These are phyloP conservation scores for Trichophyton benhamiae DNA, from an alignment of 2,329 filamentous ascomycete genomes.

Conservation along the genomic window DNA sequence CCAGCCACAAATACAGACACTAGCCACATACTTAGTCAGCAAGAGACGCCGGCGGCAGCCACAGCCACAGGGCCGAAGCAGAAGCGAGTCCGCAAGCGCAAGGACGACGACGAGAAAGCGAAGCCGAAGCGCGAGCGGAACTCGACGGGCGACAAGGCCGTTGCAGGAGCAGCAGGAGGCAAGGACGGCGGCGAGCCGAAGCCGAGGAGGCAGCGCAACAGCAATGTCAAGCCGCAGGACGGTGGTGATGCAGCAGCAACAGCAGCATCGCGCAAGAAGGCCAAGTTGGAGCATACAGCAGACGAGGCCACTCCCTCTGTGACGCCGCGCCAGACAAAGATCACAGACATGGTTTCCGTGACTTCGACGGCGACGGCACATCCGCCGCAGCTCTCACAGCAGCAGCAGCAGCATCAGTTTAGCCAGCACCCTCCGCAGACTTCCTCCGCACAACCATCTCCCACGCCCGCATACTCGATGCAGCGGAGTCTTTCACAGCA, in stretches of 20 bases:
- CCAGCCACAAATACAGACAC: constrained; percentile 11
- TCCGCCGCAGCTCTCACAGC: background rate
- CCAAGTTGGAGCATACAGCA: constrained; percentile 28
- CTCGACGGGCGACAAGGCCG: background rate
- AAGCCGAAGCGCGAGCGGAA: constrained; percentile 9
- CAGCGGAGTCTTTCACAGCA: constrained; percentile 9
- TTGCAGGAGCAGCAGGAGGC: background rate
- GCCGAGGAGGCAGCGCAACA: constrained; percentile 11
- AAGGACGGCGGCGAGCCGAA: constrained; percentile 3
- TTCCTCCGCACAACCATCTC: constrained; percentile 10
- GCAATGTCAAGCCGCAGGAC: constrained; percentile 20
- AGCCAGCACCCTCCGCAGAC: constrained; percentile 1
- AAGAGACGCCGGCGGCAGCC: background rate
- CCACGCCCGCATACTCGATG: background rate
- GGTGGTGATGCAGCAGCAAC: constrained; percentile 16
- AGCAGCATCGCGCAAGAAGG: constrained; percentile 36
- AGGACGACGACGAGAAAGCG: constrained; percentile 24
- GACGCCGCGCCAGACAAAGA: constrained; percentile 27
- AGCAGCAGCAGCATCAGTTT: background rate
- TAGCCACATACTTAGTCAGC: constrained; percentile 11
- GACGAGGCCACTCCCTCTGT: constrained; percentile 14
- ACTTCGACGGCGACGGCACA: constrained; percentile 11
- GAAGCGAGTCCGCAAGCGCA: constrained; percentile 29
- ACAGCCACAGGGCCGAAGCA: constrained; percentile 14
- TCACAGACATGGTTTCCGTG: constrained; percentile 29